Evolutionary conservation across 176 grass and related monocot genomes (phyloP).

Genomic region (Oryza meyeriana): DNA sequence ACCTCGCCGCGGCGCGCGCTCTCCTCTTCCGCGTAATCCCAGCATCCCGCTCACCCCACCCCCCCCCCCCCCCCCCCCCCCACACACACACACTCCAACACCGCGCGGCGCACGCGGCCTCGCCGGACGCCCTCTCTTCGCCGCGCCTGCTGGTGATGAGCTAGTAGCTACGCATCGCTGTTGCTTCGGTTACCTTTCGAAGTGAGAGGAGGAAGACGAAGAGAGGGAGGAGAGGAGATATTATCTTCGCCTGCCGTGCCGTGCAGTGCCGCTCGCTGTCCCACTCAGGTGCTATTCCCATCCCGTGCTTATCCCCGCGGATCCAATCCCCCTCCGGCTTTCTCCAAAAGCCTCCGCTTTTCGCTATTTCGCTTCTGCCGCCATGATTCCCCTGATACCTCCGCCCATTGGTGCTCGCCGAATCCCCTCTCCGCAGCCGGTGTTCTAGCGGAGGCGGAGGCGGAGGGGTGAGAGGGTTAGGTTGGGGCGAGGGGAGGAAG

Average conservation of each 20-base stretch:
- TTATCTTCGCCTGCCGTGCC: background rate
- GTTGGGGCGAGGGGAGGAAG: background rate
- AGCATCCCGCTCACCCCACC: background rate
- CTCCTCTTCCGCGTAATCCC: background rate
- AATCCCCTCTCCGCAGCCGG: background rate
- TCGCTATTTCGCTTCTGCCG: background rate
- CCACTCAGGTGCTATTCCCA: slow-evolving; percentile 20
- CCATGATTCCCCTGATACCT: slow-evolving; percentile 42
- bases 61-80: no score
- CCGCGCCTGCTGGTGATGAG: background rate
- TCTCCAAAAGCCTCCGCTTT: slow-evolving; percentile 7
- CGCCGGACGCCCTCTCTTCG: background rate
- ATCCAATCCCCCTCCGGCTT: slow-evolving; percentile 33
- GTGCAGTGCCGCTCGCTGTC: slow-evolving; percentile 25
- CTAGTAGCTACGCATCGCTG: background rate
- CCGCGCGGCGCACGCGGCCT: background rate
- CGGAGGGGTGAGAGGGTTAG: background rate
- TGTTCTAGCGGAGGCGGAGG: background rate
- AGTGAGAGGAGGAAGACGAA: background rate
- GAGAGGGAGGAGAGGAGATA: background rate
- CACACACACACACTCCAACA: no score
- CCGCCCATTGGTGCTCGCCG: slow-evolving; percentile 14
- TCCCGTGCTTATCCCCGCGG: slow-evolving; percentile 46
- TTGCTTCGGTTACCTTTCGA: slow-evolving; percentile 4
- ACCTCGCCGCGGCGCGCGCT: background rate